Conservation (phyloP, 495 filamentous ascomycete species). For the Astrothelium subdiscretum region DNA sequence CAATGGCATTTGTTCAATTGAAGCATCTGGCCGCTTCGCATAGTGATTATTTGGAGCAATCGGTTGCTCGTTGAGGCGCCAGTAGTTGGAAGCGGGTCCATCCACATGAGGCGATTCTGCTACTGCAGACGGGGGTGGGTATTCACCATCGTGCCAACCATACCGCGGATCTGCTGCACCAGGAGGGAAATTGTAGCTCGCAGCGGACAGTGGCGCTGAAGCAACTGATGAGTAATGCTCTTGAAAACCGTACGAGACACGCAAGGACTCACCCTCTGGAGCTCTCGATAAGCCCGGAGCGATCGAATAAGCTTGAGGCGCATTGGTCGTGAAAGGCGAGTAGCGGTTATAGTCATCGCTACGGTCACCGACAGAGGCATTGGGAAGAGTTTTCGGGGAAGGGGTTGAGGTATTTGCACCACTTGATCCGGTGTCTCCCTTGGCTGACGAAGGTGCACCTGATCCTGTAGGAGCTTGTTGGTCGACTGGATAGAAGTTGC, state of each 20-base stretch:
- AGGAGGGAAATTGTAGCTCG: background rate
- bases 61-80: background rate
- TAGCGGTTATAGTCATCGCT: background rate
- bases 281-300: background rate
- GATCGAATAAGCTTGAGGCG: background rate
- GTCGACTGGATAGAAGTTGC: conserved; percentile 87
- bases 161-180: background rate
- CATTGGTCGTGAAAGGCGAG: background rate
- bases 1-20: background rate
- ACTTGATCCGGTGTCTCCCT: conserved; percentile 7
- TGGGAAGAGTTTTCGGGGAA: background rate
- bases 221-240: background rate
- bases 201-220: background rate
- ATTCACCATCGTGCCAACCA: background rate
- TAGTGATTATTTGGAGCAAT: conserved; percentile 2
- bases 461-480: conserved; percentile 50
- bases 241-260: background rate
- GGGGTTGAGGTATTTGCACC: background rate
- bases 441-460: conserved; percentile 10
- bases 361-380: background rate
- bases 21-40: background rate
- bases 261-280: background rate
- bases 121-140: background rate
- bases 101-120: background rate
- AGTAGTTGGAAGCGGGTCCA: background rate